Conservation (phyloP, 164 flowering plant genomes). For the Stephania cephalantha region DNA sequence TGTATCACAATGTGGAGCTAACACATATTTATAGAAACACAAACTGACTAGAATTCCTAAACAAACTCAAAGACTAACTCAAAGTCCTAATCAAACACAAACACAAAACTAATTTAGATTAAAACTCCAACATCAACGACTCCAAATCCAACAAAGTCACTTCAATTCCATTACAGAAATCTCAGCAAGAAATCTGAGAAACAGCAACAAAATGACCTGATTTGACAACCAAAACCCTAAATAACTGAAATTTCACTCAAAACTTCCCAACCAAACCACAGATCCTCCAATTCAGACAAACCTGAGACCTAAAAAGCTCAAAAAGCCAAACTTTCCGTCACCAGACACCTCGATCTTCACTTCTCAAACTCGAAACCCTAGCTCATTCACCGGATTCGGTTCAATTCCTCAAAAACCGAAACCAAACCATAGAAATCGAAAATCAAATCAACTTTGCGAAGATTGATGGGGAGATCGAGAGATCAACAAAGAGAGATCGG, state of each 20-base stretch:
- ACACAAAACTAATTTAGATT: not conserved
- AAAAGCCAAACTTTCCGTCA: constrained; percentile 2
- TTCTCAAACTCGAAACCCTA: not conserved
- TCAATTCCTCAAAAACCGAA: not conserved
- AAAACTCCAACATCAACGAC: too few species aligned
- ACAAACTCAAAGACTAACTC: not conserved
- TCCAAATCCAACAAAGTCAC: not conserved
- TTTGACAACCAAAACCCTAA: not conserved
- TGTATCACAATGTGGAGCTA: too few species aligned
- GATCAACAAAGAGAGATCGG: too few species aligned
- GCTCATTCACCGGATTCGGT: not conserved
- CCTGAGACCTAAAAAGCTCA: not conserved
- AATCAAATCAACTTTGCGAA: constrained; percentile 10
- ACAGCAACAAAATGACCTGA: not conserved
- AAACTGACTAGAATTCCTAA: not conserved
- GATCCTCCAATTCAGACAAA: not conserved
- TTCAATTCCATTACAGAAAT: constrained; percentile 7
- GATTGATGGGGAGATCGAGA: too few species aligned
- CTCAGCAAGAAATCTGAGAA: constrained; percentile 4
- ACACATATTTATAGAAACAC: too few species aligned
- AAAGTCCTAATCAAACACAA: not conserved
- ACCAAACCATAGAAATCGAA: not conserved
- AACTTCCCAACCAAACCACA: not conserved
- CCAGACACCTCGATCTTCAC: constrained; percentile 3
- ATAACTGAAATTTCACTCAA: constrained; percentile 9